A percentile compares a stretch with the other conserved stretches of the same genome.
These are phyloP conservation scores for Aspergillus tubingensis DNA, from an alignment of 2,329 filamentous ascomycete species.

Conservation along the genomic window DNA sequence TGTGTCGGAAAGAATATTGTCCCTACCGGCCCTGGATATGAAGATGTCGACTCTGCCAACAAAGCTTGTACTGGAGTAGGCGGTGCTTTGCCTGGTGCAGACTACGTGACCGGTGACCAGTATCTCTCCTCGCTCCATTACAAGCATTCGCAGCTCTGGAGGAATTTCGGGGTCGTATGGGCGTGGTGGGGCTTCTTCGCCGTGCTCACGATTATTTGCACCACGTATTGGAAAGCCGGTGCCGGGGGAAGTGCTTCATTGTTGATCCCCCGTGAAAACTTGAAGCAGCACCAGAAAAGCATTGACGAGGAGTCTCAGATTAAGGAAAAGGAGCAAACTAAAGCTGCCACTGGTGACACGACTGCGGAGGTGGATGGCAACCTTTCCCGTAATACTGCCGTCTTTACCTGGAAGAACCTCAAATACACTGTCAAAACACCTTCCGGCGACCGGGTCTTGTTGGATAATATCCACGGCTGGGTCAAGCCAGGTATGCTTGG, in stretches of 20 bases:
- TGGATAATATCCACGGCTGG: conserved; percentile 71
- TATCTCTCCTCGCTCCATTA: conserved; percentile 59
- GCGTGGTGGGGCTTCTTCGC: conserved; percentile 63
- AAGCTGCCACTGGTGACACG: conserved; percentile 16
- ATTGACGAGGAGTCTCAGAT: conserved; percentile 53
- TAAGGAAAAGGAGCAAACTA: conserved; percentile 10
- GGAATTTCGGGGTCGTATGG: conserved; percentile 62
- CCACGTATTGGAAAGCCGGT: conserved; percentile 53
- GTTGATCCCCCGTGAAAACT: conserved; percentile 62
- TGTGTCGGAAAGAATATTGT: conserved; percentile 34
- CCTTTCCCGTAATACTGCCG: conserved; percentile 62
- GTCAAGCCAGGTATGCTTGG: conserved; percentile 45
- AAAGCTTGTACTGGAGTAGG: conserved; percentile 58
- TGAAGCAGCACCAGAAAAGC: conserved; percentile 38
- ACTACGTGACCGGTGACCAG: conserved; percentile 55
- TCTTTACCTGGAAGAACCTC: conserved; percentile 75
- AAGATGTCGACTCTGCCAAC: conserved; percentile 19
- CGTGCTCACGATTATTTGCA: conserved; percentile 58
- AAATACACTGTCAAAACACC: conserved; percentile 66
- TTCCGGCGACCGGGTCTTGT: conserved; percentile 54
- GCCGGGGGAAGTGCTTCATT: conserved; percentile 52
- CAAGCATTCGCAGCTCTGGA: conserved; percentile 54
- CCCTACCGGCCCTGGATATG: conserved; percentile 30
- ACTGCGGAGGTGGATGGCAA: conserved; percentile 30
- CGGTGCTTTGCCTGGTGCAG: conserved; percentile 54